phyloP scores from a whole-genome alignment of 2,329 filamentous ascomycete genomes.

The Hirsutella rhossiliensis region DNA sequence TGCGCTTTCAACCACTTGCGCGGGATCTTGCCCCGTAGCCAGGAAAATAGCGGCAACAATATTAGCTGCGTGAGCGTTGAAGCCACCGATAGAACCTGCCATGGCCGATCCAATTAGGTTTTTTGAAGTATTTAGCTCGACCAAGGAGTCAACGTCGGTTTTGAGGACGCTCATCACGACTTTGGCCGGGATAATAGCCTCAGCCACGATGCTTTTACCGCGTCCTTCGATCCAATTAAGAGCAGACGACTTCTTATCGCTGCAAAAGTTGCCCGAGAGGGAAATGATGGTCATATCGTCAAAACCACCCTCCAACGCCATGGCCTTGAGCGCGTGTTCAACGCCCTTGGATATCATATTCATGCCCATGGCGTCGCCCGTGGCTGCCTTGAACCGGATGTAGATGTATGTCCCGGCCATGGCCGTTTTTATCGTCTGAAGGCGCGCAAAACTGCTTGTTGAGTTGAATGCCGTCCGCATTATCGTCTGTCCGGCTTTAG shows the following conservation, averaged over 20 bases:
- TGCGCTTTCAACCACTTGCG: conserved; percentile 90
- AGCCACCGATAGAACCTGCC: conserved; percentile 90
- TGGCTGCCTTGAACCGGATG: conserved; percentile 97
- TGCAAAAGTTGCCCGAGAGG: conserved; percentile 94
- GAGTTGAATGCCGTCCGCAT: conserved; percentile 97
- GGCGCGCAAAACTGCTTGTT: conserved; percentile 83
- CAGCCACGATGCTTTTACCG: conserved; percentile 91
- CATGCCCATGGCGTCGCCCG: conserved; percentile 99
- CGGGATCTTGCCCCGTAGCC: conserved; percentile 92
- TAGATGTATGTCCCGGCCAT: conserved; percentile 92
- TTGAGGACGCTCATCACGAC: conserved; percentile 83
- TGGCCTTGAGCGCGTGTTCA: conserved; percentile 81
- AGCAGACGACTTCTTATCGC: conserved; percentile 93
- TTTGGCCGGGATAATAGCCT: conserved; percentile 87
- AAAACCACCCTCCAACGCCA: conserved; percentile 79
- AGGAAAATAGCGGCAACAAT: conserved; percentile 94
- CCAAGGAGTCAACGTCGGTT: conserved; percentile 83
- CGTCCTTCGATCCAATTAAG: conserved; percentile 99
- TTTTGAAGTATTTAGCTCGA: conserved; percentile 89
- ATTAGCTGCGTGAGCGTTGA: conserved; percentile 96
- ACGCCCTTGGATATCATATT: conserved; percentile 99
- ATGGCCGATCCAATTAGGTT: conserved; percentile 96
- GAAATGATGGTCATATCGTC: conserved; percentile 93
- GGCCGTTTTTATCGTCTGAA: conserved; percentile 83
- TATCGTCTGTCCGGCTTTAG: conserved; percentile 63